Conservation (phyloP, 1,139 yeast genomes). For the Geotrichum siamense region DNA sequence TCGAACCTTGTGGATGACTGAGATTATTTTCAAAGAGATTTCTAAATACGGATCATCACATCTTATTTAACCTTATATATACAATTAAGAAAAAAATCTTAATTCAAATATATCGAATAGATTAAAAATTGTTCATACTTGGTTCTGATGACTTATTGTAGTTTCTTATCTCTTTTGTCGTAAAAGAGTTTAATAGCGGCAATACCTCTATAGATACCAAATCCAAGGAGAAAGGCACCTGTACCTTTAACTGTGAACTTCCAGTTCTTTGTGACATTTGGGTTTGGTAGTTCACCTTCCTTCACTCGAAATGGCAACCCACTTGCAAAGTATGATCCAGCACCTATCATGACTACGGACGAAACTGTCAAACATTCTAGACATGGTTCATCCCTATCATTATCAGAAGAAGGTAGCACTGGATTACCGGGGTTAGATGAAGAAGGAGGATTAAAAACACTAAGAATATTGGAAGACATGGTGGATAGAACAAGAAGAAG, state of each 20-base stretch:
- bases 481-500: too few relatives aligned
- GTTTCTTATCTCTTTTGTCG: too few relatives aligned
- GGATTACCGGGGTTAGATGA: constrained; percentile 35
- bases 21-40: too few relatives aligned
- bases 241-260: constrained; percentile 47
- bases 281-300: constrained; percentile 29
- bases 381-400: constrained; percentile 36
- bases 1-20: too few relatives aligned
- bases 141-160: too few relatives aligned
- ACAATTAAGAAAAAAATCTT: too few relatives aligned
- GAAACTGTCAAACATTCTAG: constrained; percentile 60
- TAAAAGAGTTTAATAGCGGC: constrained; percentile 38
- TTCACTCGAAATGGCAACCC: constrained; percentile 45
- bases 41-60: too few relatives aligned
- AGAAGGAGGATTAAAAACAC: constrained; percentile 52
- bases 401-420: background rate
- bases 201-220: constrained; percentile 53
- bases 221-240: constrained; percentile 47
- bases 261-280: constrained; percentile 46
- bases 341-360: constrained; percentile 47
- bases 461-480: constrained; percentile 46
- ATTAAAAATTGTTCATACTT: too few relatives aligned
- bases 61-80: too few relatives aligned
- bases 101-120: too few relatives aligned
- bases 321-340: constrained; percentile 52